A percentile compares a stretch with the other conserved stretches of the same genome.
phyloP scores from a whole-genome alignment of 306 rosid genomes.

The Begonia peltatifolia region DNA sequence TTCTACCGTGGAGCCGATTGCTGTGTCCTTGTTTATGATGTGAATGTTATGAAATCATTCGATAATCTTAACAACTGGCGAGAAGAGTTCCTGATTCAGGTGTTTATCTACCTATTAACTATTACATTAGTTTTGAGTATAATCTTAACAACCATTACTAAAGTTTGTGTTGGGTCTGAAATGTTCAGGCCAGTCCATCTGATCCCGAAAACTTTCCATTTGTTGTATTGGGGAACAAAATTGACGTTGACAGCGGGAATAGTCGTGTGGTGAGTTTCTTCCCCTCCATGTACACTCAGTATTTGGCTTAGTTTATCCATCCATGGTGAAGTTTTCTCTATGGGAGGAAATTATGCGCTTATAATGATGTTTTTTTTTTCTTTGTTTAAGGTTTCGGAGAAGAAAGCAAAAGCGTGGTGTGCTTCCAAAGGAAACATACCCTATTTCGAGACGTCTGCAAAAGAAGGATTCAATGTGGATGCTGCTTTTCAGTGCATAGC shows the following conservation, averaged over 20 bases:
- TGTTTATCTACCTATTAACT: conserved; percentile 10
- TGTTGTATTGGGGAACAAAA: conserved; percentile 97
- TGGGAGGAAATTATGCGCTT: conserved; percentile 1
- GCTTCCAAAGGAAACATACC: conserved; percentile 99
- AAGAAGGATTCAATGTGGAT: conserved; percentile 96
- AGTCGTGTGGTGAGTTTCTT: conserved; percentile 75
- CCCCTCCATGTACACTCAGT: neutral
- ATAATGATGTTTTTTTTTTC: neutral
- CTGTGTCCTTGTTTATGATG: conserved; percentile 96
- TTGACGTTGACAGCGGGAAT: conserved; percentile 94
- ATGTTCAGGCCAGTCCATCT: conserved; percentile 93
- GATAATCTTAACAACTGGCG: conserved; percentile 98
- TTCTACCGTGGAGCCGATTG: conserved; percentile 99
- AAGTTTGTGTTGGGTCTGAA: conserved; percentile 9
- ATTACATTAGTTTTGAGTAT: neutral
- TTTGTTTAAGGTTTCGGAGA: conserved; percentile 70
- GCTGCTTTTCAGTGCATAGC: conserved; percentile 98
- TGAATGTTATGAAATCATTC: conserved; percentile 90
- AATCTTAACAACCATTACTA: conserved; percentile 3
- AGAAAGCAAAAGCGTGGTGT: conserved; percentile 99
- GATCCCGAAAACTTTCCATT: conserved; percentile 98
- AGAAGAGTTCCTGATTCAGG: conserved; percentile 98
- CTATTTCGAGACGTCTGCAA: conserved; percentile 95
- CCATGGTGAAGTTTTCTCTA: neutral
- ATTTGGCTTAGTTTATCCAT: no score